Conservation (phyloP, 768 basidiomycete genomes). For the Guyanaporus albipodus region DNA sequence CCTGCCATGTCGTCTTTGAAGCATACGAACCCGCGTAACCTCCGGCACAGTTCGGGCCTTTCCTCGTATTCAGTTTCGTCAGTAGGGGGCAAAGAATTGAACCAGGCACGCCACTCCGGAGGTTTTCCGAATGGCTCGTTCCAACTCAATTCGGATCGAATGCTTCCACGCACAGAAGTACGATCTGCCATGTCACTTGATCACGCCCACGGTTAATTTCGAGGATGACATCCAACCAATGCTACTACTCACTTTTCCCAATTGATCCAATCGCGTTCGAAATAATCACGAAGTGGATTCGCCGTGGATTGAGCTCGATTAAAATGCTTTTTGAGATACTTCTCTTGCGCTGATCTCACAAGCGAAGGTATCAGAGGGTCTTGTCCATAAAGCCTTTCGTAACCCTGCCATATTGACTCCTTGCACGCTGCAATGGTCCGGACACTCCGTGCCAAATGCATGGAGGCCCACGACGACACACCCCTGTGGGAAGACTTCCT, state of each 20-base stretch:
- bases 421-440: conserved; percentile 59
- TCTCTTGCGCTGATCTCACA: conserved; percentile 35
- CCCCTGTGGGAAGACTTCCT: conserved; percentile 25
- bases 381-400: conserved; percentile 44
- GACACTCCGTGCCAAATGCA: conserved; percentile 64
- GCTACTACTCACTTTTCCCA: conserved; percentile 59
- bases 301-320: conserved; percentile 18
- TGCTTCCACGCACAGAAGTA: conserved; percentile 51
- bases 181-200: conserved; percentile 74
- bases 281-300: conserved; percentile 49
- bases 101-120: conserved; percentile 54
- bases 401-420: conserved; percentile 65
- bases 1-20: conserved; percentile 34
- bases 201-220: conserved; percentile 7
- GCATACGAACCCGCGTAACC: conserved; percentile 53
- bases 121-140: conserved; percentile 42
- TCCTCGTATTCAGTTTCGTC: conserved; percentile 19
- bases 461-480: conserved; percentile 46
- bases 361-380: conserved; percentile 37
- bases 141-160: conserved; percentile 51
- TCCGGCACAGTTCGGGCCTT: conserved; percentile 34
- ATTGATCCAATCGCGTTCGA: conserved; percentile 62
- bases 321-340: conserved; percentile 23
- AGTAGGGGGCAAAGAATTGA: conserved; percentile 27
- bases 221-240: not conserved